phyloP scores from a whole-genome alignment of 2,329 filamentous ascomycete genomes.

The Penicillium sp. region DNA sequence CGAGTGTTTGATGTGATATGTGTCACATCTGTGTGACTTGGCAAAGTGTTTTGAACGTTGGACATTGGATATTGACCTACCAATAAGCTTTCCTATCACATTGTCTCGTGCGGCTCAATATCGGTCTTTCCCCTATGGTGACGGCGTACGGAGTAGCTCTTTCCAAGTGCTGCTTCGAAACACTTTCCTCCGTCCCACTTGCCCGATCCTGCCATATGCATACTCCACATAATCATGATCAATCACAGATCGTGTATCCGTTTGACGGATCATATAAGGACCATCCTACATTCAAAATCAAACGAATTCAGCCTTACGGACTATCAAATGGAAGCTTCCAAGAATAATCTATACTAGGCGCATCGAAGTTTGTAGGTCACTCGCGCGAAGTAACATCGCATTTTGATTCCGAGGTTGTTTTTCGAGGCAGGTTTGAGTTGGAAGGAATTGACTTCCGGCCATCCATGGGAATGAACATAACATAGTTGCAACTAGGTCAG shows the following conservation, averaged over 20 bases:
- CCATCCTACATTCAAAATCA: not conserved
- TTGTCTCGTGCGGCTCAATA: slow-evolving; percentile 1
- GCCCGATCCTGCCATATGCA: slow-evolving; percentile 8
- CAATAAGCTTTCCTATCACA: not conserved
- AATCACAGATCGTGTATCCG: slow-evolving; percentile 11
- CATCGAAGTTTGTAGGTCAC: not conserved
- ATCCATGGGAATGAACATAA: not conserved
- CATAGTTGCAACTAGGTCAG: slow-evolving; percentile 6
- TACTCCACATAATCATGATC: slow-evolving; percentile 2
- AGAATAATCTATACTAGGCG: not conserved
- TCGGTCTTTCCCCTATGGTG: not conserved
- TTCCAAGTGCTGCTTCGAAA: slow-evolving; percentile 1
- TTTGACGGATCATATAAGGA: slow-evolving; percentile 7
- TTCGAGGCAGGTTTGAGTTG: not conserved
- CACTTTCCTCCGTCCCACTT: slow-evolving; percentile 2
- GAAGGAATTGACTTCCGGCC: slow-evolving; percentile 6
- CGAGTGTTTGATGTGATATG: not conserved
- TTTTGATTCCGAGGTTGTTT: not conserved
- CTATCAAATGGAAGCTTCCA: not conserved
- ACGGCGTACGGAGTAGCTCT: not conserved
- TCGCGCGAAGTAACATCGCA: not conserved
- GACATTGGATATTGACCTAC: not conserved
- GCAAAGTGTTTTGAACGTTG: not conserved
- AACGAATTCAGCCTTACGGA: not conserved
- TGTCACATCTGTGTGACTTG: not conserved